Evolutionary conservation across 2,329 filamentous ascomycete genomes (phyloP), one percentile per base, ranked within the genome.

Genomic region (Coniochaeta ligniaria): DNA sequence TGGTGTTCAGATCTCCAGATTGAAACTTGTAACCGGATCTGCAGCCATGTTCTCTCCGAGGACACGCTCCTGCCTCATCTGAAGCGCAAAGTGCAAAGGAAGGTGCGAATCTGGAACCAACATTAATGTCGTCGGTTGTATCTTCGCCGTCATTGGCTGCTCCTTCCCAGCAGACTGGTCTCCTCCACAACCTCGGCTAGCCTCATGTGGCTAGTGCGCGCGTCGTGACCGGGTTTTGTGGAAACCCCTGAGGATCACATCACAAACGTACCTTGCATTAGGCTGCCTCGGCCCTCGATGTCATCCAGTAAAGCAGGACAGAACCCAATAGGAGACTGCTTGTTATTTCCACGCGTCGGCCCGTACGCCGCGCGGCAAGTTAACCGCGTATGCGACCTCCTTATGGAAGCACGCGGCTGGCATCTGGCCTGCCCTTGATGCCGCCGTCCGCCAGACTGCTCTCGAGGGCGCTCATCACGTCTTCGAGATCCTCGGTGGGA

Each of bases 401-500:
- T n/a, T n/a, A n/a, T n/a, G n/a, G n/a, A n/a, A n/a, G n/a, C n/a
- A n/a, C n/a, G n/a, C n/a, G n/a, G n/a, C n/a, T n/a, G n/a, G n/a
- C n/a, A n/a, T n/a, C n/a, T n/a, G n/a, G n/a, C n/a, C n/a, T n/a
- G n/a, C n/a, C n/a, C n/a, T n/a, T n/a, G n/a, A n/a, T n/a, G n/a
- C n/a, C n/a, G n/a, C n/a, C n/a, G 41, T 43, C 41, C 11, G 20
- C 41, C 41, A 43, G 41, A 17, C 41, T 43, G 41, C 41, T 11
- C 41, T 43, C 12, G 41, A 43, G 3, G 41, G 41, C 41, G 41
- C 41, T 3, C 41, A 43, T 43, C 58, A 41, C 58, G 16, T 54
- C 43, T 16, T 59, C 58, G 45, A 59, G 58, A 31, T 59, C 58
- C 33, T 24, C 2, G 45, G 58, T 28, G 5, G 52, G 35, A 56